Evolutionary conservation across 352 stramenopile genomes (phyloP).

Genomic region (Peronospora farinosa): DNA sequence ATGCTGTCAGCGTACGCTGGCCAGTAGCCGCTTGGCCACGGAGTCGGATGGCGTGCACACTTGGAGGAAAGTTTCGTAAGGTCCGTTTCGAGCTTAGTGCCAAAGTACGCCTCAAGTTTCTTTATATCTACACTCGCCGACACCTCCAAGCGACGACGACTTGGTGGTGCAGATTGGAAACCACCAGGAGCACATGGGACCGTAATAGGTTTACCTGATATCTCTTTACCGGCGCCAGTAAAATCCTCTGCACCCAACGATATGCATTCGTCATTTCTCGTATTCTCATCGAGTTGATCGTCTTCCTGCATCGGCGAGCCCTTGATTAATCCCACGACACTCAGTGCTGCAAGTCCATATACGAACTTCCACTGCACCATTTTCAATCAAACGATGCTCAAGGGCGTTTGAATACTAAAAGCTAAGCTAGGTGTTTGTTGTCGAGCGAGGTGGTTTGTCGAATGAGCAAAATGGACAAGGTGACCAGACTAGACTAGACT

Average conservation of each 20-base stretch:
- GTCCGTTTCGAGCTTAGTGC: constrained; percentile 38
- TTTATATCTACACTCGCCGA: constrained; percentile 38
- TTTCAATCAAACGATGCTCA: constrained; percentile 9
- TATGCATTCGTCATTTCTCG: too few species aligned
- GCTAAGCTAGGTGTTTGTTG: constrained; percentile 26
- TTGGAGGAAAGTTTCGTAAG: constrained; percentile 48
- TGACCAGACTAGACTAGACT: constrained; percentile 18
- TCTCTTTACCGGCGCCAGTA: too few species aligned
- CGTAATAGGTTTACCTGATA: too few species aligned
- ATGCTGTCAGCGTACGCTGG: constrained; percentile 55
- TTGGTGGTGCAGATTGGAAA: constrained; percentile 1
- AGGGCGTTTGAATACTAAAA: constrained; percentile 3
- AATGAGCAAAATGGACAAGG: constrained; percentile 21
- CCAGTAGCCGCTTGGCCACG: constrained; percentile 72
- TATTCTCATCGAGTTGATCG: not conserved
- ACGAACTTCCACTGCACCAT: constrained; percentile 33
- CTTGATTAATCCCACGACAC: constrained; percentile 9
- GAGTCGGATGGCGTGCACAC: constrained; percentile 35
- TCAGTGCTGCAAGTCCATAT: constrained; percentile 20
- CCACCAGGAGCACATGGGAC: constrained; percentile 9
- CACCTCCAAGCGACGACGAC: constrained; percentile 32
- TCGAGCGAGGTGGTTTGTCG: constrained; percentile 27
- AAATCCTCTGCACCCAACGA: not conserved
- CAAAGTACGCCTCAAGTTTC: constrained; percentile 48
- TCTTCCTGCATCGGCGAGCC: constrained; percentile 25